A percentile compares a stretch with the other conserved stretches of the same genome.
Evolutionary conservation across 495 filamentous ascomycete species (phyloP).

Genomic region (Alectoria sarmentosa): DNA sequence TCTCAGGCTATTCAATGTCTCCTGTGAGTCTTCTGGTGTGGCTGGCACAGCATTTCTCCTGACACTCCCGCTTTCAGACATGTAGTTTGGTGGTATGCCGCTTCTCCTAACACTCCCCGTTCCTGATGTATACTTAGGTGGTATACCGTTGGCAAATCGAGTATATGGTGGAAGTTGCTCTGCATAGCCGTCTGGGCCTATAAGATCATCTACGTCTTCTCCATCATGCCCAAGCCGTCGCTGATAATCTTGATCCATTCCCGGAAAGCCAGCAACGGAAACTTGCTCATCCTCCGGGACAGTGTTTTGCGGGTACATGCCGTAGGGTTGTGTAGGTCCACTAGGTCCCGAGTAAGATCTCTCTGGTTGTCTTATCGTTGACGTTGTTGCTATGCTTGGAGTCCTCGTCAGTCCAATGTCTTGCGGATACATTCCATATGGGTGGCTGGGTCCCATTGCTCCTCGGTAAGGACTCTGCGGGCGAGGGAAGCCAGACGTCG

Average conservation of each 20-base stretch:
- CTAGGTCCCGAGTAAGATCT: conserved; percentile 53
- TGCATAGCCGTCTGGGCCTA: conserved; percentile 85
- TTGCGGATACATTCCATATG: conserved; percentile 50
- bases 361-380: conserved; percentile 49
- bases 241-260: conserved; percentile 56
- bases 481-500: conserved; percentile 30
- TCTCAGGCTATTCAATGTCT: conserved; percentile 10
- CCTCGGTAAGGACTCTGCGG: conserved; percentile 48
- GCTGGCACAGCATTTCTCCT: neutral
- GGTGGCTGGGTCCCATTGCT: conserved; percentile 49
- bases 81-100: neutral
- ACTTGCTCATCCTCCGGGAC: conserved; percentile 44
- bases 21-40: conserved; percentile 9
- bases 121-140: conserved; percentile 21
- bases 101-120: conserved; percentile 8
- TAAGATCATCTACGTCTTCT: conserved; percentile 75
- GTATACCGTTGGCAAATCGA: conserved; percentile 57
- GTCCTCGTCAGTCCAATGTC: conserved; percentile 48
- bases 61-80: conserved; percentile 10
- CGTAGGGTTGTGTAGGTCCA: conserved; percentile 82
- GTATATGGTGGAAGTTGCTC: conserved; percentile 89
- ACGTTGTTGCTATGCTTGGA: conserved; percentile 57
- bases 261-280: conserved; percentile 56
- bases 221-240: conserved; percentile 68
- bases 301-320: conserved; percentile 75